Evolutionary conservation across 768 basidiomycete species (phyloP).

Genomic region (Trametes sanguinea): DNA sequence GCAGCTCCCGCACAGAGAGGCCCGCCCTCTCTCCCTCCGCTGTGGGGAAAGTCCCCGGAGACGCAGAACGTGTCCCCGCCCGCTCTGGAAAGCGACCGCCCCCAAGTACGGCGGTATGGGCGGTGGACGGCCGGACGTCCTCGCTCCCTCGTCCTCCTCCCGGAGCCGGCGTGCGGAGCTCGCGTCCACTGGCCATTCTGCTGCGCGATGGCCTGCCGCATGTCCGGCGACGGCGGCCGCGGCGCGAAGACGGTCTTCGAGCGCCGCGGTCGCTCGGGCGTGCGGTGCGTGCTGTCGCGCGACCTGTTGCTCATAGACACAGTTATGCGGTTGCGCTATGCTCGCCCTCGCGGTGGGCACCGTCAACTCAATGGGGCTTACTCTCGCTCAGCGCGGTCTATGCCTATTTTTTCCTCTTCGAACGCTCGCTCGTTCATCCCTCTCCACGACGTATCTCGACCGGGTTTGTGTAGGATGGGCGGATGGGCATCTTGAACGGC

Average conservation of each 20-base stretch:
- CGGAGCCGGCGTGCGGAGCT: slow-evolving; percentile 35
- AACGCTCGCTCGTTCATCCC: slow-evolving; percentile 43
- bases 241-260: slow-evolving; percentile 72
- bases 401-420: slow-evolving; percentile 55
- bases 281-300: slow-evolving; percentile 39
- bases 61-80: slow-evolving; percentile 62
- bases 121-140: slow-evolving; percentile 46
- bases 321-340: slow-evolving; percentile 82
- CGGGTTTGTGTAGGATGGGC: background rate
- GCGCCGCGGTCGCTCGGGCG: slow-evolving; percentile 53
- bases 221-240: slow-evolving; percentile 45
- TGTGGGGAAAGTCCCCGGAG: slow-evolving; percentile 97
- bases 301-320: slow-evolving; percentile 79
- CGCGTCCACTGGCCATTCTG: slow-evolving; percentile 43
- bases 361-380: slow-evolving; percentile 92
- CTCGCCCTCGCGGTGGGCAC: slow-evolving; percentile 29
- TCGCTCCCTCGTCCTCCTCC: slow-evolving; percentile 23
- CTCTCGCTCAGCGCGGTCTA: slow-evolving; percentile 65
- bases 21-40: slow-evolving; percentile 49
- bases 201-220: slow-evolving; percentile 50
- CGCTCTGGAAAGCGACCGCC: slow-evolving; percentile 72
- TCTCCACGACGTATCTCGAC: background rate
- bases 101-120: slow-evolving; percentile 66
- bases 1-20: slow-evolving; percentile 77
- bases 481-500: background rate